Conservation (phyloP, 768 basidiomycete species). For the Ramaria sp. region DNA sequence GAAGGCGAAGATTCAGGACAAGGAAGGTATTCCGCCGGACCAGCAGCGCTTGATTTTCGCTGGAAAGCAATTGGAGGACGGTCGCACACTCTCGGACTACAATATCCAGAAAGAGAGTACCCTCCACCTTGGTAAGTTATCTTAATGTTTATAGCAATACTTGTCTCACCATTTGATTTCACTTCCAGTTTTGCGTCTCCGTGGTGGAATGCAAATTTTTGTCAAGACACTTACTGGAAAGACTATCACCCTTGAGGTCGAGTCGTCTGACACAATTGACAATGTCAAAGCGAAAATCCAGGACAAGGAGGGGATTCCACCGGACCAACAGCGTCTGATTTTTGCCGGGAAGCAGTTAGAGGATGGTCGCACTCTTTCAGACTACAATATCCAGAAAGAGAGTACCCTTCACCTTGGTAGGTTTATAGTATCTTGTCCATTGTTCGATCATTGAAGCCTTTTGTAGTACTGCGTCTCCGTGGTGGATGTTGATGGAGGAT, state of each 20-base stretch:
- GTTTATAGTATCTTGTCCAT: conserved; percentile 2
- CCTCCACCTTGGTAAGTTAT: conserved; percentile 34
- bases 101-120: conserved; percentile 79
- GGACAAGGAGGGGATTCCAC: conserved; percentile 74
- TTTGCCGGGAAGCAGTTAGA: conserved; percentile 75
- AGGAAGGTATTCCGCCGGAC: conserved; percentile 78
- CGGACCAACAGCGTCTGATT: conserved; percentile 70
- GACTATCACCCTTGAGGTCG: conserved; percentile 69
- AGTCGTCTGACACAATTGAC: conserved; percentile 67
- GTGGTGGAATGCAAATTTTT: conserved; percentile 54
- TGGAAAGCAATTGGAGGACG: conserved; percentile 91
- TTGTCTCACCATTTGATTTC: neutral
- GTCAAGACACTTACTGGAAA: conserved; percentile 67
- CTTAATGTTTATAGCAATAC: conserved; percentile 24
- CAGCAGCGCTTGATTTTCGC: conserved; percentile 82
- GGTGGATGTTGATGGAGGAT: conserved; percentile 17
- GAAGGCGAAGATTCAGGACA: conserved; percentile 89
- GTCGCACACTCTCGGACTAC: conserved; percentile 59
- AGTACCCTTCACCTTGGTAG: conserved; percentile 50
- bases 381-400: conserved; percentile 73
- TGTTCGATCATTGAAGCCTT: neutral
- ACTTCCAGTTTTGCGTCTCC: neutral
- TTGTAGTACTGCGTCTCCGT: conserved; percentile 29
- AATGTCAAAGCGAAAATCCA: conserved; percentile 72
- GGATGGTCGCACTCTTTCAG: conserved; percentile 66